phyloP scores from a whole-genome alignment of 2,329 filamentous ascomycete genomes.

The Trichoderma hamatum region DNA sequence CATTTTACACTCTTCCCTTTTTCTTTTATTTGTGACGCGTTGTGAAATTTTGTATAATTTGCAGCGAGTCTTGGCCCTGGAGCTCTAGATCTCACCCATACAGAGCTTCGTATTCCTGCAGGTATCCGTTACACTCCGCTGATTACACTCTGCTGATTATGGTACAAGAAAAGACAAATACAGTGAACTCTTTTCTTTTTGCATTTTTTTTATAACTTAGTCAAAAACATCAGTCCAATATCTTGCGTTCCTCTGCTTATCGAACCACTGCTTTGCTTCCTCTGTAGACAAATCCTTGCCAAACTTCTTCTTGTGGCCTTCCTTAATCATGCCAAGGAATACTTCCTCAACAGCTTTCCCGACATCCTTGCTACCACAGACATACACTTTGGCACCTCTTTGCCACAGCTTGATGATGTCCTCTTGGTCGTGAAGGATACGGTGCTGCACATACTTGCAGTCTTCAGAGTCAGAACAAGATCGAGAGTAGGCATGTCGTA shows the following conservation, averaged over 20 bases:
- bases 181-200: too few relatives aligned
- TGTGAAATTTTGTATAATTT: too few relatives aligned
- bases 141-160: too few relatives aligned
- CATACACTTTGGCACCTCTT: slow-evolving; percentile 58
- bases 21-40: too few relatives aligned
- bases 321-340: slow-evolving; percentile 41
- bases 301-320: slow-evolving; percentile 36
- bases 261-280: slow-evolving; percentile 51
- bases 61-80: too few relatives aligned
- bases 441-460: slow-evolving; percentile 53
- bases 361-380: slow-evolving; percentile 63
- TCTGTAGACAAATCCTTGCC: slow-evolving; percentile 43
- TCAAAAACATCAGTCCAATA: slow-evolving; percentile 66
- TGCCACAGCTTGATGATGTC: slow-evolving; percentile 46
- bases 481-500: slow-evolving; percentile 62
- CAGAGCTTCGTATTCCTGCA: too few relatives aligned
- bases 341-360: slow-evolving; percentile 52
- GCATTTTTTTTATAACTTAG: slow-evolving; percentile 33
- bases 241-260: slow-evolving; percentile 55
- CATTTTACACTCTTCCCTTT: too few relatives aligned
- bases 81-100: too few relatives aligned
- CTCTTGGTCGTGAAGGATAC: slow-evolving; percentile 42
- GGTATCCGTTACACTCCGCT: too few relatives aligned
- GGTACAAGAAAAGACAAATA: too few relatives aligned
- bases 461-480: slow-evolving; percentile 48